Evolutionary conservation across 495 filamentous ascomycete species (phyloP).

Genomic region (Cudoniella acicularis): DNA sequence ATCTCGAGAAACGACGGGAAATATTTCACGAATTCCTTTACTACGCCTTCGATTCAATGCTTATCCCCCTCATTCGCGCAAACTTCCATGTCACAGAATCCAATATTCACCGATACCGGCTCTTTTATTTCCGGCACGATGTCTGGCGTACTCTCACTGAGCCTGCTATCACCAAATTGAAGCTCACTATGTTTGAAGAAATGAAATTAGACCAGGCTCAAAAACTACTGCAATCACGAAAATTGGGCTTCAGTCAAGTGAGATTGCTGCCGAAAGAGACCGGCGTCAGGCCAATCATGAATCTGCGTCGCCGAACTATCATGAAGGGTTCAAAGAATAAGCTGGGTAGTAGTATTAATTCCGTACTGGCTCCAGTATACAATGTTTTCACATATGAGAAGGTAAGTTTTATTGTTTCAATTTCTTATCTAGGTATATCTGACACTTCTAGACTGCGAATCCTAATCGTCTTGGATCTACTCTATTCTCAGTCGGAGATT

Average conservation of each 20-base stretch:
- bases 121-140: slow-evolving; percentile 96
- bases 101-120: slow-evolving; percentile 67
- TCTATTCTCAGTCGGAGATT: slow-evolving; percentile 75
- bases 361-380: slow-evolving; percentile 68
- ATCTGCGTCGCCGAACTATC: slow-evolving; percentile 63
- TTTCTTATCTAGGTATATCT: slow-evolving; percentile 8
- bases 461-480: slow-evolving; percentile 65
- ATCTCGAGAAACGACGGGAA: slow-evolving; percentile 72
- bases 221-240: slow-evolving; percentile 54
- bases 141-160: slow-evolving; percentile 77
- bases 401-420: slow-evolving; percentile 31
- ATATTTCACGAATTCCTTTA: slow-evolving; percentile 83
- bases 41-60: slow-evolving; percentile 85
- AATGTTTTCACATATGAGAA: slow-evolving; percentile 77
- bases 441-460: slow-evolving; percentile 41
- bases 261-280: slow-evolving; percentile 71
- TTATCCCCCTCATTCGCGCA: slow-evolving; percentile 80
- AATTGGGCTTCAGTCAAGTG: slow-evolving; percentile 75
- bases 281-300: slow-evolving; percentile 76
- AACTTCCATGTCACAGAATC: slow-evolving; percentile 97
- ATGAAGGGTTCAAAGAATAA: slow-evolving; percentile 48
- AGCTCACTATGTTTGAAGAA: slow-evolving; percentile 75
- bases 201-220: slow-evolving; percentile 55
- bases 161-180: slow-evolving; percentile 65
- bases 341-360: slow-evolving; percentile 77